Evolutionary conservation across 2,329 filamentous ascomycete species (phyloP).

Genomic region (Davidsoniella virescens): DNA sequence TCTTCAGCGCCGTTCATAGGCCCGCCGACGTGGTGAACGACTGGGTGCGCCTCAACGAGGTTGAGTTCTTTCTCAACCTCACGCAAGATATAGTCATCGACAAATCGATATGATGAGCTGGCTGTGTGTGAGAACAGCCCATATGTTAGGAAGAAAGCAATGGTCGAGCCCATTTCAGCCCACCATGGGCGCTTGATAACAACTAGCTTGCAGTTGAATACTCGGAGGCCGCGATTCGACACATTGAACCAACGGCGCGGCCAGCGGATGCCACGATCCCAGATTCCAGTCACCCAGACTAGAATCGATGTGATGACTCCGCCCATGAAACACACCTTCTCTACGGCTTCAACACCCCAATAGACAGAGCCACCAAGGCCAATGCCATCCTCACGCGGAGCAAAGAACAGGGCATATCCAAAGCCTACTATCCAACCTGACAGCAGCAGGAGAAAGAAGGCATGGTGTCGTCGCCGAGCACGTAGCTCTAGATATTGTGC

Average conservation of each 20-base stretch:
- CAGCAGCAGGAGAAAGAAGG: constrained; percentile 74
- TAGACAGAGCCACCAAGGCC: constrained; percentile 89
- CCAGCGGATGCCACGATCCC: constrained; percentile 90
- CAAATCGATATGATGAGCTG: constrained; percentile 57
- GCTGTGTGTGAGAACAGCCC: constrained; percentile 51
- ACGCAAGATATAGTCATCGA: constrained; percentile 47
- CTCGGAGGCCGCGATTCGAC: constrained; percentile 75
- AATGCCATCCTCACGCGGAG: constrained; percentile 86
- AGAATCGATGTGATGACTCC: constrained; percentile 74
- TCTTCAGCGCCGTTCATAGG: constrained; percentile 31
- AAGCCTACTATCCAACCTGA: constrained; percentile 70
- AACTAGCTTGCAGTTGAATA: constrained; percentile 93
- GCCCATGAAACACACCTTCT: constrained; percentile 83
- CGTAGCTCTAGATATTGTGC: constrained; percentile 85
- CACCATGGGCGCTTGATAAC: constrained; percentile 71
- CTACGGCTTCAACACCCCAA: constrained; percentile 80
- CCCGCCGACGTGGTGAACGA: constrained; percentile 19
- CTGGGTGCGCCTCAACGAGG: constrained; percentile 27
- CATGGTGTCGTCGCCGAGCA: constrained; percentile 76
- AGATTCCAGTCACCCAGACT: constrained; percentile 90
- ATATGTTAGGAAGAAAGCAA: constrained; percentile 65
- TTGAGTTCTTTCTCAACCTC: constrained; percentile 45
- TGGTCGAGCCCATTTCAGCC: constrained; percentile 56
- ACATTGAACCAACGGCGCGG: constrained; percentile 79
- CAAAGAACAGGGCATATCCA: constrained; percentile 78